These are phyloP conservation scores for Xylariaceae sp. DNA, from an alignment of 2,329 filamentous ascomycete species.

Conservation along the genomic window DNA sequence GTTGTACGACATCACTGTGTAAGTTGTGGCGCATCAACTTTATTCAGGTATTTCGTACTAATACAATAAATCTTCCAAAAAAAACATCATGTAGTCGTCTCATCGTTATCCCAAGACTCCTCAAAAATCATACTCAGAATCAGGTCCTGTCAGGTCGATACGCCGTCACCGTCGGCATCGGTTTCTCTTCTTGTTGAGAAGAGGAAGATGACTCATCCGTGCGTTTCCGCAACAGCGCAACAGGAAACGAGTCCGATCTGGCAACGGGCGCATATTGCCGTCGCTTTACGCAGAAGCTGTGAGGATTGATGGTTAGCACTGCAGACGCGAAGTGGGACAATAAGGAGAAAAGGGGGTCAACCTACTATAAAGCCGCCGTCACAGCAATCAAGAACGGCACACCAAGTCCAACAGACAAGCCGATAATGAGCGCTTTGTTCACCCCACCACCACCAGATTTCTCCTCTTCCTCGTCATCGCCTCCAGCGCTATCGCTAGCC, in stretches of 20 bases:
- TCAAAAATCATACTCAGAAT: too few species aligned
- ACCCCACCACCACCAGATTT: conserved; percentile 29
- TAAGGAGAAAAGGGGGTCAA: conserved; percentile 1
- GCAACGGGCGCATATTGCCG: conserved; percentile 18
- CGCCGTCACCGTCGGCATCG: too few species aligned
- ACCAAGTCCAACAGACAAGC: conserved; percentile 43
- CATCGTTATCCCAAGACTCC: too few species aligned
- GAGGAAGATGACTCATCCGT: too few species aligned
- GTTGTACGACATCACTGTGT: too few species aligned
- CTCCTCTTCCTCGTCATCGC: conserved; percentile 5
- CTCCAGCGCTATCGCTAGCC: neutral
- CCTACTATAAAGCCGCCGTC: conserved; percentile 32
- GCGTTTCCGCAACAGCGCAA: too few species aligned
- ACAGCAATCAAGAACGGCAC: conserved; percentile 35
- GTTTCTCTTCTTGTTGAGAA: too few species aligned
- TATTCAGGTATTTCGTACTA: too few species aligned
- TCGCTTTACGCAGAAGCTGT: conserved; percentile 18
- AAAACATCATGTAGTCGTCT: too few species aligned
- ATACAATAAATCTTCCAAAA: too few species aligned
- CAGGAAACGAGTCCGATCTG: conserved; percentile 6
- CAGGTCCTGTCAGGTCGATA: too few species aligned
- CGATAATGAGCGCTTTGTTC: conserved; percentile 43
- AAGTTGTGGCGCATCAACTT: too few species aligned
- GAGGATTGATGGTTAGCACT: conserved; percentile 10
- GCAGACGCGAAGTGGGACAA: neutral